Percentiles rank a stretch among this genome's conserved stretches.
phyloP scores from a whole-genome alignment of 495 filamentous ascomycete genomes.

The Xylaria telfairii region DNA sequence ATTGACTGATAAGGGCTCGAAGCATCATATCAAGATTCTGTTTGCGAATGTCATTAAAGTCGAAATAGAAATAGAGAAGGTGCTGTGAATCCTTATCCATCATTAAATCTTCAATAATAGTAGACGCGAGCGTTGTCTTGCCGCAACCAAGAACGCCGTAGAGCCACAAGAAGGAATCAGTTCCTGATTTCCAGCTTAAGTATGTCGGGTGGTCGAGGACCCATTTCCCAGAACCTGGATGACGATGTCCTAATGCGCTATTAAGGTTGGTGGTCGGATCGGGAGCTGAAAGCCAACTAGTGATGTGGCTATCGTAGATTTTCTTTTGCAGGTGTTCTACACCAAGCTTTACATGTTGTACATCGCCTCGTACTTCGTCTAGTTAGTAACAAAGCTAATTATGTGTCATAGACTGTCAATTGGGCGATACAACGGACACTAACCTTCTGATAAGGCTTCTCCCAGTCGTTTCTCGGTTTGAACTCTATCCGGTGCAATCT shows the following conservation, averaged over 20 bases:
- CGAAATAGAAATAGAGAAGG: constrained; percentile 5
- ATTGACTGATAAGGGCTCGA: neutral
- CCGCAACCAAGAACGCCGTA: constrained; percentile 19
- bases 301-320: neutral
- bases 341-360: too few relatives aligned
- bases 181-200: neutral
- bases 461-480: constrained; percentile 42
- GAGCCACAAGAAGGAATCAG: constrained; percentile 7
- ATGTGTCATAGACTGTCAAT: too few relatives aligned
- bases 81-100: neutral
- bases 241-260: neutral
- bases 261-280: neutral
- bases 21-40: constrained; percentile 10
- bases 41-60: constrained; percentile 7
- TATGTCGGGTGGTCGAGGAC: neutral
- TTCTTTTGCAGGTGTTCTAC: neutral
- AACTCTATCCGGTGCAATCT: constrained; percentile 38
- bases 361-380: too few relatives aligned
- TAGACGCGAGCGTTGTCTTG: constrained; percentile 9
- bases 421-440: too few relatives aligned
- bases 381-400: too few relatives aligned
- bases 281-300: neutral
- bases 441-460: constrained; percentile 36
- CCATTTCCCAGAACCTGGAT: constrained; percentile 6
- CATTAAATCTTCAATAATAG: neutral